These are phyloP conservation scores for Lentinus tigrinus DNA, from an alignment of 768 basidiomycete species.

Conservation along the genomic window DNA sequence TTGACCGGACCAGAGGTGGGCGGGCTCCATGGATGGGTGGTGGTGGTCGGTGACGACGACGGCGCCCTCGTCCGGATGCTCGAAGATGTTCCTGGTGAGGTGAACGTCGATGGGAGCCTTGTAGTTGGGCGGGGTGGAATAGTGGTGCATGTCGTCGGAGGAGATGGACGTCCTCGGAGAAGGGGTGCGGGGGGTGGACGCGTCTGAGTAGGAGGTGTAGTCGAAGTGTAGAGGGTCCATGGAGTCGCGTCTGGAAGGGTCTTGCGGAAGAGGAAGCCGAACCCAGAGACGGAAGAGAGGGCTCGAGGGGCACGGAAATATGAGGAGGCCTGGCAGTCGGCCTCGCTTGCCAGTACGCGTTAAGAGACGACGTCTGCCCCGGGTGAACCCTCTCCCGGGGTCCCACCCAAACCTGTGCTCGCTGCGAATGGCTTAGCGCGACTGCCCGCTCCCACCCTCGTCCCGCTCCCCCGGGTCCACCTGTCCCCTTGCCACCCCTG, in stretches of 20 bases:
- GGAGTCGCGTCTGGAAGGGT: constrained; percentile 14
- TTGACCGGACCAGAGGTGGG: constrained; percentile 28
- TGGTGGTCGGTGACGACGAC: constrained; percentile 39
- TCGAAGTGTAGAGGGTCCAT: constrained; percentile 54
- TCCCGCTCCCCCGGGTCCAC: constrained; percentile 2
- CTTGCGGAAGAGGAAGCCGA: constrained; percentile 19
- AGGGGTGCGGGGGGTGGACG: constrained; percentile 71
- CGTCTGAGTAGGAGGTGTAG: constrained; percentile 66
- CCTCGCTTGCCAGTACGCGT: not conserved
- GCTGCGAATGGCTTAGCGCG: constrained; percentile 12
- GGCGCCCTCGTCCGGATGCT: constrained; percentile 42
- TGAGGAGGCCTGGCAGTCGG: constrained; percentile 4
- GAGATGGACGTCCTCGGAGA: constrained; percentile 50
- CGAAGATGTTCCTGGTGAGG: constrained; percentile 52
- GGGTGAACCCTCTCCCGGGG: constrained; percentile 13
- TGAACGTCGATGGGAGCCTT: constrained; percentile 44
- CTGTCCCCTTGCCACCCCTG: constrained; percentile 15
- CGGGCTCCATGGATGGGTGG: constrained; percentile 22
- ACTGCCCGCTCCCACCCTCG: constrained; percentile 11
- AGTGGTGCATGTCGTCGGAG: constrained; percentile 35
- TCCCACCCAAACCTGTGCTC: constrained; percentile 12
- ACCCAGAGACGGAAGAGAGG: constrained; percentile 12
- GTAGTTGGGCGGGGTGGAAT: constrained; percentile 33
- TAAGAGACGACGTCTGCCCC: not conserved
- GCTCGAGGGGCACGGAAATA: constrained; percentile 11